Evolutionary conservation across 257 asterid species (phyloP).

Genomic region (Craterostigma plantagineum): DNA sequence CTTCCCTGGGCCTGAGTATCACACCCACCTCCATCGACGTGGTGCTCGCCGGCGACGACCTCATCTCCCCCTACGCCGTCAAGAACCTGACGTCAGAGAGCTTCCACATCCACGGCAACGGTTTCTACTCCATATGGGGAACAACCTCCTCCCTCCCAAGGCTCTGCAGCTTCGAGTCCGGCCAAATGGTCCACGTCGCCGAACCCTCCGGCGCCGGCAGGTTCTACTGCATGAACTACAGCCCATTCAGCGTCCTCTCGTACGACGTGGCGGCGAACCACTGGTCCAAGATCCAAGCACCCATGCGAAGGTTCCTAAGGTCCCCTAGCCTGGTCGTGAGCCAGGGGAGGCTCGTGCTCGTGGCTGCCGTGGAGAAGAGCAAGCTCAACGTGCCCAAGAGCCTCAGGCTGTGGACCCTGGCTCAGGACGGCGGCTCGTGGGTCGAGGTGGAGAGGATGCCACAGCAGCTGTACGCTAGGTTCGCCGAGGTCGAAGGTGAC

Average conservation of each 20-base stretch:
- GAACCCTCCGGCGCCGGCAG: no score
- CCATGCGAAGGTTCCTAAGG: constrained; percentile 77
- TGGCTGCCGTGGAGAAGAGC: constrained; percentile 88
- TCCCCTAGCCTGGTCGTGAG: constrained; percentile 64
- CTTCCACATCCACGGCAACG: constrained; percentile 75
- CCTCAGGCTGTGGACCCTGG: constrained; percentile 61
- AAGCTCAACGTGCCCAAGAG: constrained; percentile 84
- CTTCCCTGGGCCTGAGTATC: constrained; percentile 50
- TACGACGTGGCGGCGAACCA: constrained; percentile 29
- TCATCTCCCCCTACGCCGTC: constrained; percentile 84
- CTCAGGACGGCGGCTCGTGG: constrained; percentile 52
- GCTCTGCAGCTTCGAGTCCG: constrained; percentile 78
- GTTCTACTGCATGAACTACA: constrained; percentile 92
- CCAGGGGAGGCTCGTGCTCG: constrained; percentile 33
- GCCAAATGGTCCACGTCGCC: constrained; percentile 60
- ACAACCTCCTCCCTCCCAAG: constrained; percentile 66
- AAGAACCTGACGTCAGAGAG: constrained; percentile 67
- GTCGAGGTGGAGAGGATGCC: constrained; percentile 94
- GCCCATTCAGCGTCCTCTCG: constrained; percentile 64
- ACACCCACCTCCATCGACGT: constrained; percentile 51
- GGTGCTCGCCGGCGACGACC: constrained; percentile 72
- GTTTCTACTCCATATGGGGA: constrained; percentile 93
- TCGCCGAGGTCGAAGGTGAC: constrained; percentile 52
- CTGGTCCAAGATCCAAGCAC: constrained; percentile 85
- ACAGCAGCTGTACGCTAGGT: constrained; percentile 57